Conservation (phyloP, 1,284 basidiomycete species). For the Sphaerobolus stellatus region DNA sequence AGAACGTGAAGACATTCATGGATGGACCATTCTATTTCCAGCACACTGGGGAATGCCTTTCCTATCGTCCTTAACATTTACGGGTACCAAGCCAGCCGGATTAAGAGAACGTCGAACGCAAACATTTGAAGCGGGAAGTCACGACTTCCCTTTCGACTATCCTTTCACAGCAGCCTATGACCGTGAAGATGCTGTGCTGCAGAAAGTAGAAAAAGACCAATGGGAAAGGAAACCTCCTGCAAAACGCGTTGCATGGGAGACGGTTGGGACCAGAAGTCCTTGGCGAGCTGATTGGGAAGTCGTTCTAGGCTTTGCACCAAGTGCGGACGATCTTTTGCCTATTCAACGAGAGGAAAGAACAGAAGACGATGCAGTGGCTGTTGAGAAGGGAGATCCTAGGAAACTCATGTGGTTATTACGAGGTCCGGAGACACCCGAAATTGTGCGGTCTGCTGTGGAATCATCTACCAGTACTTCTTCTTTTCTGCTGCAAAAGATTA, state of each 20-base stretch:
- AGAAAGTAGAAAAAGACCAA: constrained; percentile 49
- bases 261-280: constrained; percentile 65
- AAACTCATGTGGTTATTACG: constrained; percentile 60
- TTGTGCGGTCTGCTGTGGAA: constrained; percentile 45
- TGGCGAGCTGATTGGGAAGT: constrained; percentile 75
- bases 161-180: constrained; percentile 57
- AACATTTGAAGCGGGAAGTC: constrained; percentile 71
- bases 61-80: constrained; percentile 75
- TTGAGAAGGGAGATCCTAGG: constrained; percentile 13
- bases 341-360: constrained; percentile 49
- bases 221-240: constrained; percentile 85
- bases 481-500: constrained; percentile 56
- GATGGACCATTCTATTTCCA: constrained; percentile 84
- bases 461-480: constrained; percentile 42
- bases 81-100: constrained; percentile 78
- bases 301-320: constrained; percentile 49
- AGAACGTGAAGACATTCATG: constrained; percentile 53
- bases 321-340: constrained; percentile 41
- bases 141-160: constrained; percentile 82
- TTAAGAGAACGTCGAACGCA: constrained; percentile 76
- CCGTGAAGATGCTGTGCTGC: constrained; percentile 47
- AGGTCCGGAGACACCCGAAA: constrained; percentile 45
- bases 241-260: constrained; percentile 73
- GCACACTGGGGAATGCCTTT: constrained; percentile 88
- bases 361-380: constrained; percentile 15